Base-by-base conservation (phyloP, 805 yeast genomes). In the Hanseniaspora osmophila region DNA sequence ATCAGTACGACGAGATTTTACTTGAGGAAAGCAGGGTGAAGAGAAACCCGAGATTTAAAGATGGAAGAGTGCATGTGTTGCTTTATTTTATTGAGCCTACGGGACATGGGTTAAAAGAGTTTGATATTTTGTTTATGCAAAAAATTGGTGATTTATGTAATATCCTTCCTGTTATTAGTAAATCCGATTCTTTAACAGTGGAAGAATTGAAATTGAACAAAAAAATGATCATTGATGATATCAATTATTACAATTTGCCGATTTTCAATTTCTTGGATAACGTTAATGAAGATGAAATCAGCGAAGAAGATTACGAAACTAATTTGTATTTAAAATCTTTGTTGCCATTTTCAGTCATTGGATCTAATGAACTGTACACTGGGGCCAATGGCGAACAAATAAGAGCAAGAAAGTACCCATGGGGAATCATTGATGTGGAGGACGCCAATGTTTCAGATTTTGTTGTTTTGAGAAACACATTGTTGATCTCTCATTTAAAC, bases 41-140 rank as follows among this genome's bases (percentile, higher is more conserved):
- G 66, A 74, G 94, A 69, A 84, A 84, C 54, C 94, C 94, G 29
- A 67, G 94, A 47, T 84, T 84, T 60, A 81, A 80, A 59, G 94
- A 84, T 56, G 84, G 88, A 13, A 71, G 94, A 56, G 84, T 84
- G 41, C 94, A 84, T 57, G 80, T 74, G 17, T 74, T 82, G 51
- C 67, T 84, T 47, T 84, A 84, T 61, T 77, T 84, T 53, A 80
- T 84, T 59, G 83, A 78, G 57, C 87, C 94, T 44, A 82, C 92
- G 7, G 90, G 92, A 18, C 94, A 84, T 65, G 84, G 87, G 3
- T 68, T 84, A 58, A 78, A 75, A 56, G 77, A 86, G 47, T 69
- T 83, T 56, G 95, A 85, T 63, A 75, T 88, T 49, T 78, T 74
- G 54, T 73, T 86, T 55, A 79, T 87, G 80, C 80, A 76, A 59